Evolutionary conservation across 2,329 filamentous ascomycete species (phyloP), one percentile per base, ranked within the genome.

Genomic region (Botrytis pseudocinerea): DNA sequence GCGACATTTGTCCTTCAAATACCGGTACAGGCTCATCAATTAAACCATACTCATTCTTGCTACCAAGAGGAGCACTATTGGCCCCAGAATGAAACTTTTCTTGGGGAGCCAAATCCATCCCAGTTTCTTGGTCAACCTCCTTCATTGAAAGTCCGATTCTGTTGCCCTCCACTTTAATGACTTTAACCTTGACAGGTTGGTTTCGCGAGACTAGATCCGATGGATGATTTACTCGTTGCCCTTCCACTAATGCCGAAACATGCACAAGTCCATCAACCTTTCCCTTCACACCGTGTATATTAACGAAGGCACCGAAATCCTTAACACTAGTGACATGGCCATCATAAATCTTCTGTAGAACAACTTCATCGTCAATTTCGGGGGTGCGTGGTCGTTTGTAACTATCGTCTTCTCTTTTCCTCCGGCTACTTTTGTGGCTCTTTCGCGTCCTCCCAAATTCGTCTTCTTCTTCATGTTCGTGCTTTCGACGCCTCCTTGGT

Each of bases 261-360:
- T 99, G 96, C 0, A 99, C 95, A 76, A 99, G 85, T 0, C 96
- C 96, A 80, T 98, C 95, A 1, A 97, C 92, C 82, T 94, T 97
- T 64, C 95, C 95, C 78, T 87, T 90, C 1, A 99, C 92, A 28
- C 94, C 92, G 77, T 91, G 88, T n/a, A 99, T 82, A 77, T 97
- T 97, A 73, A 98, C 94, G 82, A 99, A 99, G 0, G 91, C 94
- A 18, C 96, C 96, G 83, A 98, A 99, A 75, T 98, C 94, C 79
- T 98, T 98, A 71, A 99, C 87, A 0, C 95, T 94, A 0, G 94
- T 98, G 22, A 98, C 93, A 79, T 91, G 91, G 1, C 96, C 96
- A 75, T 94, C 89, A 79, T 99, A 99, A 2, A 98, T 84, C 81
- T 99, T 99, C 85, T 91, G 91, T 10, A 97, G 83, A 48, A 95